These are phyloP conservation scores for Murraya paniculata DNA, from an alignment of 345 rosid genomes.

Conservation along the genomic window DNA sequence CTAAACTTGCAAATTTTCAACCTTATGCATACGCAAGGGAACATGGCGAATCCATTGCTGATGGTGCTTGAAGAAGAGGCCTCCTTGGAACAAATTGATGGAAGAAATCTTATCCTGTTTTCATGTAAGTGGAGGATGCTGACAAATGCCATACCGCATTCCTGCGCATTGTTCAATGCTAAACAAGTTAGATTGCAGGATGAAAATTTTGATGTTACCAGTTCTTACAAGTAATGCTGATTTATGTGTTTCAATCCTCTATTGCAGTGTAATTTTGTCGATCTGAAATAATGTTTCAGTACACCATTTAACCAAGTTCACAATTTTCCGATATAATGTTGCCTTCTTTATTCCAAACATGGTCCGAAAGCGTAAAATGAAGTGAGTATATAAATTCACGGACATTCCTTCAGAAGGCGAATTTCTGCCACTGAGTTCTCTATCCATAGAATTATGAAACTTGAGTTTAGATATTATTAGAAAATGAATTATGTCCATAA, in stretches of 20 bases:
- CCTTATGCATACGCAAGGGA: not conserved
- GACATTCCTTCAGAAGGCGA: too few relatives aligned
- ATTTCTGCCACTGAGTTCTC: too few relatives aligned
- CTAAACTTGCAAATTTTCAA: not conserved
- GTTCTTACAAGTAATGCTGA: not conserved
- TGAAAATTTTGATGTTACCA: not conserved
- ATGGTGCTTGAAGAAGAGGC: not conserved
- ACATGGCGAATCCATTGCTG: not conserved
- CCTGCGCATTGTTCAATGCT: not conserved
- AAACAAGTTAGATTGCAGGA: not conserved
- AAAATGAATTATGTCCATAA: too few relatives aligned
- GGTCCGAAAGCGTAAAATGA: not conserved
- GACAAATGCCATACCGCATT: not conserved
- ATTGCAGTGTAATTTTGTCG: not conserved
- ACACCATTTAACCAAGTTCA: not conserved
- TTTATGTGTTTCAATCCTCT: not conserved
- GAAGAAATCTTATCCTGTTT: not conserved
- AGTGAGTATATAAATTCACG: too few relatives aligned
- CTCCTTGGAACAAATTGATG: not conserved
- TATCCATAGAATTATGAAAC: too few relatives aligned
- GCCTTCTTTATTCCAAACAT: not conserved
- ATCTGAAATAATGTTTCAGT: not conserved
- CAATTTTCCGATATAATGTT: not conserved
- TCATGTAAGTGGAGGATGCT: not conserved
- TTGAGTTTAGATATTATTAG: too few relatives aligned